Evolutionary conservation across 768 basidiomycete genomes (phyloP), one percentile per base, ranked within the genome.

Genomic region (Hericium rajendrae): DNA sequence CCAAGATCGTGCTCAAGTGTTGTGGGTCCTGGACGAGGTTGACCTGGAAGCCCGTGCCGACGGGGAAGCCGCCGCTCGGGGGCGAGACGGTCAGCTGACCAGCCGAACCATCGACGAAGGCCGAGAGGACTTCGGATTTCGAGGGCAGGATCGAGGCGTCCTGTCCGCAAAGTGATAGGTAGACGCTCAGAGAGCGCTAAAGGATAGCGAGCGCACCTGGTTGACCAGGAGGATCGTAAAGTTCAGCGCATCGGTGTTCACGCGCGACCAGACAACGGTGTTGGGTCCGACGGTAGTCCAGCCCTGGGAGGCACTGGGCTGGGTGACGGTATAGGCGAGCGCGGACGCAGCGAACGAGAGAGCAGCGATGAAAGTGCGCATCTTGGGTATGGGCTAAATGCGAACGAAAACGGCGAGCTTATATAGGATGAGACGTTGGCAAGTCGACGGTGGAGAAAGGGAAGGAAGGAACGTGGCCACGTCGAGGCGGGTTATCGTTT

Each of bases 211-310:
- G 68, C 76, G 51, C 54, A 83, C 87, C 65, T 74, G 68, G 72
- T 87, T 87, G 60, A 75, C 76, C 51, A 94, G 76, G 52, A 88
- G 72, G 52, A 78, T 76, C 12, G 86, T 79, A 70, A 92, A 91
- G 71, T 80, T 89, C 54, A 58, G 38, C 1, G 78, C 72, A 67
- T 94, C 91, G 13, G 85, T 88, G 51, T 62, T 59, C 58, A 89
- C 89, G 6, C 76, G 76, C 1, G 69, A 54, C 91, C 91, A 94
- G 6, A 70, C 56, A 55, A 90, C 70, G 22, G 62, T 67, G 62
- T 82, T 84, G 53, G 75, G 64, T 43, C 82, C 86, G 26, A 67
- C 66, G 18, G 49, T 50, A 39, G 75, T 76, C 89, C 88, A 91
- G 53, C 77, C 78, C 37, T 76, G 62, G 51, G 65, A 61, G 5